A percentile compares a stretch with the other conserved stretches of the same genome.
These are phyloP conservation scores for Limnomonas spitsbergensis DNA, from an alignment of 139 green algal genomes.

Conservation along the genomic window DNA sequence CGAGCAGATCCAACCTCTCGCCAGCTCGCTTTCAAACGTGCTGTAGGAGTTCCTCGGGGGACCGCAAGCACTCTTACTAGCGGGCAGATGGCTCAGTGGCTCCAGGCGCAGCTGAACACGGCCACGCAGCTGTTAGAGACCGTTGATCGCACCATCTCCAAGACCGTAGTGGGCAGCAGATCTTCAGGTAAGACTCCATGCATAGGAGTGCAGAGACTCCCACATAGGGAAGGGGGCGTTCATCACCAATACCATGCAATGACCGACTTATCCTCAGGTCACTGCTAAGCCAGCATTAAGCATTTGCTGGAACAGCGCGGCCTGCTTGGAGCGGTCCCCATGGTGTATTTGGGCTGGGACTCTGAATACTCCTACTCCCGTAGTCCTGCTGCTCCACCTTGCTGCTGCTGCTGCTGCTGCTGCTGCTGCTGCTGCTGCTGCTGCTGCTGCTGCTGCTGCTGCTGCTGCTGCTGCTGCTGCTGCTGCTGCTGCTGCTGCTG, in stretches of 20 bases:
- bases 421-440: not conserved
- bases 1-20: not conserved
- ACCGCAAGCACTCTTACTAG: too few species aligned
- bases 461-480: not conserved
- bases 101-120: not conserved
- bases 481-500: slow-evolving; percentile 2
- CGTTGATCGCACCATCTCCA: slow-evolving; percentile 9
- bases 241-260: not conserved
- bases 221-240: not conserved
- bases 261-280: not conserved
- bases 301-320: not conserved
- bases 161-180: not conserved
- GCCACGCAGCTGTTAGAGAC: slow-evolving; percentile 1
- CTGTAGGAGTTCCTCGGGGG: too few species aligned
- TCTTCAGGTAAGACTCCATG: not conserved
- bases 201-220: too few species aligned
- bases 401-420: slow-evolving; percentile 1
- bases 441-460: not conserved
- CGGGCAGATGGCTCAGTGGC: not conserved
- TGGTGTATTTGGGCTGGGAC: too few species aligned
- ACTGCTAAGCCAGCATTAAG: not conserved
- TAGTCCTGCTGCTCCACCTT: too few species aligned
- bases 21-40: not conserved
- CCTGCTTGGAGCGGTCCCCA: too few species aligned
- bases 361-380: too few species aligned